A percentile compares a stretch with the other conserved stretches of the same genome.
Conservation (phyloP, 768 basidiomycete genomes). For the Kwoniella dejecticola region DNA sequence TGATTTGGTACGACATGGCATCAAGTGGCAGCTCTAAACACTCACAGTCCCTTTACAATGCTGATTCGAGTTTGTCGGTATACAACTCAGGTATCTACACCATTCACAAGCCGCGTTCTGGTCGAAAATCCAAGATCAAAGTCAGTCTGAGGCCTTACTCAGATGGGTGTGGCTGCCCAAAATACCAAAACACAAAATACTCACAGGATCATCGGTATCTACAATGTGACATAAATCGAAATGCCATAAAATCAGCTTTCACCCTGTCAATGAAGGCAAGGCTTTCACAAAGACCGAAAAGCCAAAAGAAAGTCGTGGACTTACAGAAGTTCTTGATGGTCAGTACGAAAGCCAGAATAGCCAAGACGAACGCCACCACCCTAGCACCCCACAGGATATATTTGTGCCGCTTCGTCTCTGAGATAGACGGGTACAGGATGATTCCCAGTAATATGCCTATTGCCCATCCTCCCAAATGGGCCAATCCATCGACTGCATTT, state of each 20-base stretch:
- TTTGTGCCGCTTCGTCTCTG: slow-evolving; percentile 71
- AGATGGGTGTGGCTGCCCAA: no score
- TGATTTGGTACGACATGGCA: not conserved
- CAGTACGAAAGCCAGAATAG: slow-evolving; percentile 77
- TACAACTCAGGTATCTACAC: slow-evolving; percentile 86
- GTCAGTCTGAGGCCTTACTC: no score
- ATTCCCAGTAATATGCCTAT: slow-evolving; percentile 71
- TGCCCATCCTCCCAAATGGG: slow-evolving; percentile 69
- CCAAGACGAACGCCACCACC: slow-evolving; percentile 70
- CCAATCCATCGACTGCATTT: slow-evolving; percentile 85
- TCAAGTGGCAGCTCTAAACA: not conserved
- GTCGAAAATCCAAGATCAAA: no score
- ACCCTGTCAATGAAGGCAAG: no score
- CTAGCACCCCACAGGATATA: slow-evolving; percentile 73
- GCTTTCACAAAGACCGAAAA: no score
- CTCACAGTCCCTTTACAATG: slow-evolving; percentile 55
- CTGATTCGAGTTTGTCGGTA: slow-evolving; percentile 65
- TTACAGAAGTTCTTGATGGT: slow-evolving; percentile 78
- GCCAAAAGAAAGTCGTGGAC: no score
- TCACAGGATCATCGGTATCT: slow-evolving; percentile 47
- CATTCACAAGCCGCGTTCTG: slow-evolving; percentile 78
- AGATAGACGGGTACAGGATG: slow-evolving; percentile 86
- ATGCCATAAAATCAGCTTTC: not conserved
- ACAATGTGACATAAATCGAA: not conserved
- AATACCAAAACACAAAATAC: not conserved